Conservation (phyloP, 768 basidiomycete genomes). For the Psilocybe cyanescens region DNA sequence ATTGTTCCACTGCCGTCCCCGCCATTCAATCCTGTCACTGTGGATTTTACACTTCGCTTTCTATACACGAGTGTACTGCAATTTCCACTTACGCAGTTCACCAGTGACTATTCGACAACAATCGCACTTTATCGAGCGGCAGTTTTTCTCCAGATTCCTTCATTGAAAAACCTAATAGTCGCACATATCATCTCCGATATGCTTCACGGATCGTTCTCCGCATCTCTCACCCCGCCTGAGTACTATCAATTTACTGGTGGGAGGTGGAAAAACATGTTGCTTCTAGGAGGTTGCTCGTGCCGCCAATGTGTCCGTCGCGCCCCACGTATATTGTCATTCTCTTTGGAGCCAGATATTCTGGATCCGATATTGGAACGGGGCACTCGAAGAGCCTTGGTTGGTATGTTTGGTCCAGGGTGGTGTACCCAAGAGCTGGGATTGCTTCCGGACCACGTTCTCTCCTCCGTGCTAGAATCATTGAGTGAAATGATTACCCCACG, state of each 20-base stretch:
- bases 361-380: background rate
- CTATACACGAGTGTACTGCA: background rate
- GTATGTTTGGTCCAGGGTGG: background rate
- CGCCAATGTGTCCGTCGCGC: background rate
- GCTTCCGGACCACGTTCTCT: background rate
- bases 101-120: background rate
- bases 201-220: background rate
- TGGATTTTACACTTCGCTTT: background rate
- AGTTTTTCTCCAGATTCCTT: background rate
- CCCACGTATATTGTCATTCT: background rate
- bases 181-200: background rate
- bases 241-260: background rate
- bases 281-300: background rate
- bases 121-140: background rate
- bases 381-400: background rate
- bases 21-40: background rate
- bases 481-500: background rate
- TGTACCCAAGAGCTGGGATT: constrained; percentile 2
- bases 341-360: background rate
- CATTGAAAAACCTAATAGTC: background rate
- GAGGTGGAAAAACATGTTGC: background rate
- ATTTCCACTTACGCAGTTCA: background rate
- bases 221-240: background rate
- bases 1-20: background rate
- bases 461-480: background rate